Base-by-base conservation (phyloP, 768 basidiomycete species). In the Floccularia luteovirens region DNA sequence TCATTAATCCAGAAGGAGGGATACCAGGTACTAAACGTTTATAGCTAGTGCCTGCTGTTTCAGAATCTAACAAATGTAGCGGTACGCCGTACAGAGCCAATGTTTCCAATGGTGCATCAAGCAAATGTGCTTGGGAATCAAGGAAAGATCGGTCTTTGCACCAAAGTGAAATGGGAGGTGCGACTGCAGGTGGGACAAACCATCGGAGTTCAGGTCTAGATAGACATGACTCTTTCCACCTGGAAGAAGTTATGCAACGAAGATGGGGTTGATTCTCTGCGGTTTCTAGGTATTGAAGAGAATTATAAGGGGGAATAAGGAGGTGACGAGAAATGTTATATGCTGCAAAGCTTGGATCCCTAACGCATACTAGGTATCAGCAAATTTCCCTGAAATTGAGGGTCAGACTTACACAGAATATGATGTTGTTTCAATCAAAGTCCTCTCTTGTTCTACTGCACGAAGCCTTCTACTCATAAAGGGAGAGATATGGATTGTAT, bases 21-120 rank as follows among this genome's bases (percentile, higher is more conserved):
- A 91, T 51, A 25, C 72, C 73, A 22, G 88, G 83, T 23, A 84
- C 48, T 19, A 72, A 56, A 10, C 55, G 49, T 8, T 70, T 53
- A 45, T 78, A 82, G 19, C 51, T 54, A 5, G 54, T 51, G 31
- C 74, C 73, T 14, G 78, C 70, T 13, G 58, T 51, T 12, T 69
- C 67, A 6, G 75, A 79, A 43, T 92, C 79, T 44, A 69, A 68
- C 33, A 84, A 57, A 34, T 74, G 65, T 7, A 75, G 73, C 0
- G 91, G 77, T n/a, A 92, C 55, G 17, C 96, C 96, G 54, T 88
- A 98, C 30, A 98, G 50, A 1, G 82, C 81, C 28, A 88, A 61
- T 0, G 81, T 72, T 59, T 90, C 83, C 36, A 80, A 44, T n/a
- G 87, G 80, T 30, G 80, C 84, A 34, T 83, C 82, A 3, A 75